Base-by-base conservation (phyloP, 2,329 filamentous ascomycete genomes). In the Colletotrichum salicis region DNA sequence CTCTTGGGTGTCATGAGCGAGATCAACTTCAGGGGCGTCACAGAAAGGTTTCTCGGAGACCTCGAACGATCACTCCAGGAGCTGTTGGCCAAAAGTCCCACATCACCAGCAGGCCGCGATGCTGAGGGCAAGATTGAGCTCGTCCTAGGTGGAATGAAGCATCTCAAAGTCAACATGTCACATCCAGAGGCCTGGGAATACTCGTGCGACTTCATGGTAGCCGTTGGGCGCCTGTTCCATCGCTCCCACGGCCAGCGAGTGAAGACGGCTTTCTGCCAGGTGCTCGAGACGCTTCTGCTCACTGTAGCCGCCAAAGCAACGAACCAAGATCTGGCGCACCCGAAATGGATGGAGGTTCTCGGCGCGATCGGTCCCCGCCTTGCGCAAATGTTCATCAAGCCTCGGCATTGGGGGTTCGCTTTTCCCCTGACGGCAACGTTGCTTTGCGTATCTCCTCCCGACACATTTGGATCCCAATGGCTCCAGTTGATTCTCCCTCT, bases 1-100 rank as follows among this genome's bases (percentile, higher is more conserved):
- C 86, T 99, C 4, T 88, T 99, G 1, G 96, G 97, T n/a, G 93
- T 95, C 51, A 97, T 99, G 93, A 98, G 96, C 82, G 93, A 93
- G 56, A 92, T 96, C 74, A 96, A 97, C 79, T 98, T 99, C 80
- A 85, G 90, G 19, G 93, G 92, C 67, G 95, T 99, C 57, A 91
- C 94, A 4, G 90, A 91, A 66, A 91, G 94, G 59, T 99, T 97
- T 78, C 86, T 97, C 57, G 85, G 88, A 35, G 95, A 98, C 78
- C 86, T 99, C 5, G 93, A 95, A 68, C 87, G 87, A 37, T 93
- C 92, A 11, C 91, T 98, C 63, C 91, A 91, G 77, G 94, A 97
- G 22, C 86, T 95, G 55, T 87, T 89, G 4, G 86, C 90, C 22
- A 96, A 96, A 79, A 92, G 88, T 45, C 88, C 92, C 6, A 86